A percentile compares a stretch with the other conserved stretches of the same genome.
These are phyloP conservation scores for Coemansia sp. DNA, from an alignment of 192 early-diverging fungal genomes.

Conservation along the genomic window DNA sequence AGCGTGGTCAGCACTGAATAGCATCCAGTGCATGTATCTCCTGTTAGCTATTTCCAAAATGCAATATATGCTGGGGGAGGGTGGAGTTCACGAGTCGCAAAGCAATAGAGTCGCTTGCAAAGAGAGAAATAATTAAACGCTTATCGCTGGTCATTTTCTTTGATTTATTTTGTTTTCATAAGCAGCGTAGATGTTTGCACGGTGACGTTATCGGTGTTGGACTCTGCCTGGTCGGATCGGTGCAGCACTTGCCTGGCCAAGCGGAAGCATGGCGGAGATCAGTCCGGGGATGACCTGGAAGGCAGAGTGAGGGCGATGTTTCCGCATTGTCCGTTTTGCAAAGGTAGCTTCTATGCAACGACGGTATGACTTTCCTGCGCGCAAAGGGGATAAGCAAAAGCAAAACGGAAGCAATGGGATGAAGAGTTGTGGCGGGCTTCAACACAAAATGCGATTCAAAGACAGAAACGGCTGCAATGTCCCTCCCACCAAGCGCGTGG, in stretches of 20 bases:
- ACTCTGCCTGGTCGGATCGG: conserved; percentile 31
- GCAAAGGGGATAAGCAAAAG: neutral
- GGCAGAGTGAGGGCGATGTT: conserved; percentile 15
- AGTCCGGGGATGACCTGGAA: neutral
- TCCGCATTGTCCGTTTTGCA: conserved; percentile 38
- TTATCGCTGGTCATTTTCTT: neutral
- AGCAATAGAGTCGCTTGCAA: neutral
- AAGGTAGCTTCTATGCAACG: conserved; percentile 29
- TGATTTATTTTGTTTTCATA: neutral
- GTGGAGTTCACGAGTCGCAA: neutral
- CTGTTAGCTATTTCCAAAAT: neutral
- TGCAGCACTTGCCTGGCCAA: conserved; percentile 41
- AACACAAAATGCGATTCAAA: neutral
- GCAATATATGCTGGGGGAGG: neutral
- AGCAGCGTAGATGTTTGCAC: conserved; percentile 36
- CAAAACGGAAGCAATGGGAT: neutral
- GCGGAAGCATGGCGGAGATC: conserved; percentile 9
- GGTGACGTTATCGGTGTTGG: conserved; percentile 31
- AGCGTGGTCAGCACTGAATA: neutral
- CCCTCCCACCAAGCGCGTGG: neutral
- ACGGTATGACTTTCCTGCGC: conserved; percentile 11
- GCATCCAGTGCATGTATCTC: neutral
- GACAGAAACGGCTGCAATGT: neutral
- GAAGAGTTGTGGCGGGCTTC: neutral
- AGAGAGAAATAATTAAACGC: too few relatives aligned